phyloP scores from a whole-genome alignment of 148 eudicot species.

The Camellia japonica region DNA sequence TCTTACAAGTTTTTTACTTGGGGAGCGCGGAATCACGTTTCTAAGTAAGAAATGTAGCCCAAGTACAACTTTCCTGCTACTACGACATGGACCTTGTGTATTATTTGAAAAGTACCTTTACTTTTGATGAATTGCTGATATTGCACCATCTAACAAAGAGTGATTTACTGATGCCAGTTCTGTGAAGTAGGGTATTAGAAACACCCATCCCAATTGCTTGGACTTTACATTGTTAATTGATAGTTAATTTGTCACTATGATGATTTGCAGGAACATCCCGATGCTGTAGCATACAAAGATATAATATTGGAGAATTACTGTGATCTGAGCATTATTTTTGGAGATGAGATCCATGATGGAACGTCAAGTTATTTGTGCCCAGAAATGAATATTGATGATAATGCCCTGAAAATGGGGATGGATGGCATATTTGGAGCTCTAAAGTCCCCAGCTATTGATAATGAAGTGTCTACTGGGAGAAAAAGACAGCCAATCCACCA shows the following conservation, averaged over 20 bases:
- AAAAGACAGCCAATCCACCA: neutral
- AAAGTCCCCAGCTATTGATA: constrained; percentile 2
- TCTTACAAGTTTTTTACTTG: no score
- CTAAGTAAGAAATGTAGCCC: no score
- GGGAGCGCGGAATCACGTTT: no score
- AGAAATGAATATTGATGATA: neutral
- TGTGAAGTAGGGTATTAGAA: neutral
- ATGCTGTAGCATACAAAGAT: constrained; percentile 7
- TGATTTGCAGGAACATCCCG: constrained; percentile 9
- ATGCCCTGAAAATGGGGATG: neutral
- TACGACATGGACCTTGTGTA: no score
- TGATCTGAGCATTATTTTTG: constrained; percentile 9
- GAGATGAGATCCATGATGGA: neutral
- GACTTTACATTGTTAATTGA: neutral
- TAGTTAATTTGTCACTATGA: neutral
- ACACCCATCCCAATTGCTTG: neutral
- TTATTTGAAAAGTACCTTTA: no score
- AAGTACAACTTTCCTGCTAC: no score
- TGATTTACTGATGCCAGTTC: neutral
- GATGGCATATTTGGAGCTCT: constrained; percentile 7
- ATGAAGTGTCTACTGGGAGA: neutral
- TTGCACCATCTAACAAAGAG: no score
- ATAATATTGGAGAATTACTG: neutral
- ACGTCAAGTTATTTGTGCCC: neutral
- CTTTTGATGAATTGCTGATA: no score